These are phyloP conservation scores for Babjeviella inositovora DNA, from an alignment of 805 yeast species.

Conservation along the genomic window DNA sequence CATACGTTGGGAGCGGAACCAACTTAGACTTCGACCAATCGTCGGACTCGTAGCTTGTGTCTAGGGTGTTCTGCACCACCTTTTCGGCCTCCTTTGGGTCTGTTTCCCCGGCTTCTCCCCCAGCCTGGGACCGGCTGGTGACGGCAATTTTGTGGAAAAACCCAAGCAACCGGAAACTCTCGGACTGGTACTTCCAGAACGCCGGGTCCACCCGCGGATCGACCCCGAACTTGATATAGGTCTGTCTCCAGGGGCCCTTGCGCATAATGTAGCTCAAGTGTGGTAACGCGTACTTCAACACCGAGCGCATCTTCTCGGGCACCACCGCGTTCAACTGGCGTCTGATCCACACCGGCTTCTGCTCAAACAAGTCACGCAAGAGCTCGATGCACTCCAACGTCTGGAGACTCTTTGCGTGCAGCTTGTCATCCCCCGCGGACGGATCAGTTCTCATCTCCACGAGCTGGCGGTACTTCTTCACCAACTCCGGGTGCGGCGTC, in stretches of 20 bases:
- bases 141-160: constrained; percentile 8
- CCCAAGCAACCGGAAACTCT: constrained; percentile 50
- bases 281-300: constrained; percentile 64
- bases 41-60: constrained; percentile 6
- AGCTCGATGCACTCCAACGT: constrained; percentile 25
- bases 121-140: constrained; percentile 7
- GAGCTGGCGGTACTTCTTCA: constrained; percentile 10
- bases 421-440: no score
- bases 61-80: constrained; percentile 9
- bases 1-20: neutral
- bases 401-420: constrained; percentile 8
- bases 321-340: constrained; percentile 46
- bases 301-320: constrained; percentile 25
- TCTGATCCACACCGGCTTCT: constrained; percentile 78
- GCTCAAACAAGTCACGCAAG: constrained; percentile 32
- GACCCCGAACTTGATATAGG: constrained; percentile 63
- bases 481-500: constrained; percentile 8
- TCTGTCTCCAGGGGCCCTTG: constrained; percentile 92
- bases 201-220: constrained; percentile 48
- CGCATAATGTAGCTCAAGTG: constrained; percentile 68
- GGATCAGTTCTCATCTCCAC: constrained; percentile 8
- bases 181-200: constrained; percentile 65
- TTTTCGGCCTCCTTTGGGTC: constrained; percentile 7
- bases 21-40: constrained; percentile 5
- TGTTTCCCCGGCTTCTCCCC: constrained; percentile 7